phyloP scores from a whole-genome alignment of 164 flowering plant genomes.

The Tetracentron sinense region DNA sequence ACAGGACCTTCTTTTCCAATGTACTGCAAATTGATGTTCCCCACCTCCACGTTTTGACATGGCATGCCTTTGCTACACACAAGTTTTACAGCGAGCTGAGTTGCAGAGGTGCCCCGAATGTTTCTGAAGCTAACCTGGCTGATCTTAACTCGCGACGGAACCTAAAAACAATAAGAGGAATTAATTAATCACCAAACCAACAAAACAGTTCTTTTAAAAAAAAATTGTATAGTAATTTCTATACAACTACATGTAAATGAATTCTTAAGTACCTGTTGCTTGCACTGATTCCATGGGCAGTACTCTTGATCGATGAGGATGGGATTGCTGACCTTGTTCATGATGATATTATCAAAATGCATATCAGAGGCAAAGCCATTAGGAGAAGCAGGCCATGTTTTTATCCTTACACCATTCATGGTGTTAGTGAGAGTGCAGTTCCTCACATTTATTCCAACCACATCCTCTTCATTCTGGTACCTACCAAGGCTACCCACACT shows the following conservation, averaged over 20 bases:
- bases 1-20: conserved; percentile 29
- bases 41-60: conserved; percentile 34
- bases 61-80: conserved; percentile 38
- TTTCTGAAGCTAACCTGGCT: conserved; percentile 35
- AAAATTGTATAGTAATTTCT: too few species aligned
- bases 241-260: too few species aligned
- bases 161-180: conserved; percentile 11
- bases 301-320: conserved; percentile 54
- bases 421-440: conserved; percentile 41
- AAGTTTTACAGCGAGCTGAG: conserved; percentile 23
- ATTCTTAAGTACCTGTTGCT: conserved; percentile 13
- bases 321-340: conserved; percentile 42
- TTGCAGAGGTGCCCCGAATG: conserved; percentile 40
- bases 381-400: conserved; percentile 38
- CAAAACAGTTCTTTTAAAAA: too few species aligned
- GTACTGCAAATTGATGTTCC: conserved; percentile 34
- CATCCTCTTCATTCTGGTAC: conserved; percentile 29
- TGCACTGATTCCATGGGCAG: conserved; percentile 44
- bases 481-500: conserved; percentile 58
- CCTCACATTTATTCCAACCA: conserved; percentile 22
- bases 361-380: conserved; percentile 22
- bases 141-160: conserved; percentile 39
- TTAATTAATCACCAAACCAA: too few species aligned
- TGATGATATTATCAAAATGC: conserved; percentile 33
- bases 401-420: conserved; percentile 45